Evolutionary conservation across 176 grass and related monocot genomes (phyloP), one percentile per base, ranked within the genome.

Genomic region (Eleusine indica): DNA sequence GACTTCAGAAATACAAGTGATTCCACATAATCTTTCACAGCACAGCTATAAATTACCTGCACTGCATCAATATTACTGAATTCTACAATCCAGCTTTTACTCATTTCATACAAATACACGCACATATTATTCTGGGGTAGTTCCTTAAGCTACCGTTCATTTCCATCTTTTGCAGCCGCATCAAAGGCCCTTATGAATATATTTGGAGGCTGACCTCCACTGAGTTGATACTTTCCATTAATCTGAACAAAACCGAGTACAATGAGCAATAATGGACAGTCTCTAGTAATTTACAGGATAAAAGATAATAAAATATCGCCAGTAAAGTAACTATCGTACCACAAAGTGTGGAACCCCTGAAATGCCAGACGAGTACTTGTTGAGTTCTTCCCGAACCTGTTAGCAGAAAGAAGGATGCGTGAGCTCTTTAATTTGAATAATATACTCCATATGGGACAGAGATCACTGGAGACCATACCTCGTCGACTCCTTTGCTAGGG

Each of bases 361-460:
- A 90, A 98, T 98, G 80, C 70, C 47, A 66, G 93, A 95, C 61
- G 91, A 95, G n/a, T 95, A 90, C 78, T 94, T 90, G 66, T 87
- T 88, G 13, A 98, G 75, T 75, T 96, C 91, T 84, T 98, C 93
- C 71, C 92, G 77, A 79, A 98, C 96, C 93, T 98, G 83, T 81
- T 72, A 62, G 66, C 52, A 78, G 25, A 38, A 74, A 82, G 71
- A 76, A 86, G 43, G 38, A 89, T 58, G 25, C n/a, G 65, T 77
- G 65, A 40, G 56, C 5, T 42, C 40, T 91, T 15, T 40, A 12
- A 80, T 32, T 0, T n/a, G 70, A 32, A 28, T 71, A 63, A 47
- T 69, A 67, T 51, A 48, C 71, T 10, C 32, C 32, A 35, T 48
- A 2, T 66, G 30, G 9, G 49, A 52, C 9, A 75, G 68, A 47